Base-by-base conservation (phyloP, 2,329 filamentous ascomycete species). In the Diatrype stigma region DNA sequence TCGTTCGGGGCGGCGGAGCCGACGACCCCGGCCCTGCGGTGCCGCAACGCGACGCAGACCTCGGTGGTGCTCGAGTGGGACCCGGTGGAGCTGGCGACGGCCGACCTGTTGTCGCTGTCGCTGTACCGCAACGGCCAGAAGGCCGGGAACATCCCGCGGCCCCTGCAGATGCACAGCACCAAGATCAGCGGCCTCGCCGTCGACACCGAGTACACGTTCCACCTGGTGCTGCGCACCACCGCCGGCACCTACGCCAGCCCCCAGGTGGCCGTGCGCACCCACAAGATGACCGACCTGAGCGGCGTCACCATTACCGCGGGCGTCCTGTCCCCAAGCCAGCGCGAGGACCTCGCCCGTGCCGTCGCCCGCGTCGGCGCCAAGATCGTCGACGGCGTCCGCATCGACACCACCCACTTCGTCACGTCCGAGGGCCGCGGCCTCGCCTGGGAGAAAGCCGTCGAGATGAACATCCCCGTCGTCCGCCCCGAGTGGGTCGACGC, bases 41-140 rank as follows among this genome's bases (percentile, higher is more conserved):
- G 94, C 71, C 88, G 91, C 72, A 99, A 97, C 79, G 92, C 93
- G 50, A 99, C 94, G 1, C 94, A 99, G 73, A 99, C 94, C n/a
- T 95, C 90, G 26, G 87, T 97, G 44, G 94, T 99, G 35, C 87
- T 99, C 48, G 94, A 97, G 73, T 99, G 94, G 94, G 94, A 97
- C 58, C 90, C 93, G 32, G 88, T 99, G 65, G 82, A 93, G 63
- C 84, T 96, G 46, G 94, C 92, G 21, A 97, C 93, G 5, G 91
- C 94, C 57, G 90, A 94, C 67, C 80, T 97, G 55, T 86, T 94
- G 63, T 93, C 89, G 46, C 81, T 99, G 48, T 90, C 88, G 51
- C 79, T 99, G 47, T 97, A 94, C 73, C 88, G 94, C 69, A 99
- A 99, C 76, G 91, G 90, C 62, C 91, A 91, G 68, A 99, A 97